phyloP scores from a whole-genome alignment of 1,284 basidiomycete genomes.

The Vanrija sp. region DNA sequence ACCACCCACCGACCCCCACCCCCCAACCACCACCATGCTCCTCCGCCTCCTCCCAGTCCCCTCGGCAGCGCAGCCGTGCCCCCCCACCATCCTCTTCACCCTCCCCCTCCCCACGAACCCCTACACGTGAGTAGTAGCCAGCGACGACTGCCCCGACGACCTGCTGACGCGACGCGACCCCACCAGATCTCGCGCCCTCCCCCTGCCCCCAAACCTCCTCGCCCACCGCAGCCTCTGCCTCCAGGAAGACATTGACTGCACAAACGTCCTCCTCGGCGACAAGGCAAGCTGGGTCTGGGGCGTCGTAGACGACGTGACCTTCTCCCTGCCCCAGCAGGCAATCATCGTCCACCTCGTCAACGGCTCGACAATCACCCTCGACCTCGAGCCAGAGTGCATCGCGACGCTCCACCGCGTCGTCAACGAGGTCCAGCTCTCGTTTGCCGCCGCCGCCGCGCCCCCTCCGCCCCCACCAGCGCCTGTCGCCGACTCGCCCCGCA shows the following conservation, averaged over 20 bases:
- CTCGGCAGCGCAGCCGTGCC: slow-evolving; percentile 53
- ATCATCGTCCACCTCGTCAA: slow-evolving; percentile 46
- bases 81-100: slow-evolving; percentile 67
- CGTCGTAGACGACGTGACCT: slow-evolving; percentile 47
- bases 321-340: slow-evolving; percentile 33
- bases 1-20: not conserved
- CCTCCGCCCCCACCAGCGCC: slow-evolving; percentile 18
- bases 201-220: slow-evolving; percentile 47
- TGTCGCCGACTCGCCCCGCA: slow-evolving; percentile 20
- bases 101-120: slow-evolving; percentile 60
- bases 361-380: slow-evolving; percentile 33
- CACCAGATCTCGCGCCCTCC: slow-evolving; percentile 37
- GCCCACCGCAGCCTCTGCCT: slow-evolving; percentile 43
- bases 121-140: slow-evolving; percentile 46
- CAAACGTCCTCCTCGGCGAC: slow-evolving; percentile 47
- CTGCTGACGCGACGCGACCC: not conserved
- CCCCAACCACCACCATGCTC: slow-evolving; percentile 55
- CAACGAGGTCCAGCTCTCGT: slow-evolving; percentile 46
- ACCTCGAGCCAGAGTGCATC: slow-evolving; percentile 31
- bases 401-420: slow-evolving; percentile 37
- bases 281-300: slow-evolving; percentile 48
- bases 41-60: slow-evolving; percentile 61
- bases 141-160: not conserved
- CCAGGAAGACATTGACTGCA: slow-evolving; percentile 46
- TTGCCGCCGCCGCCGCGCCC: slow-evolving; percentile 30